Evolutionary conservation across 805 yeast species (phyloP), one percentile per base, ranked within the genome.

Genomic region (Metschnikowia santaceciliae): DNA sequence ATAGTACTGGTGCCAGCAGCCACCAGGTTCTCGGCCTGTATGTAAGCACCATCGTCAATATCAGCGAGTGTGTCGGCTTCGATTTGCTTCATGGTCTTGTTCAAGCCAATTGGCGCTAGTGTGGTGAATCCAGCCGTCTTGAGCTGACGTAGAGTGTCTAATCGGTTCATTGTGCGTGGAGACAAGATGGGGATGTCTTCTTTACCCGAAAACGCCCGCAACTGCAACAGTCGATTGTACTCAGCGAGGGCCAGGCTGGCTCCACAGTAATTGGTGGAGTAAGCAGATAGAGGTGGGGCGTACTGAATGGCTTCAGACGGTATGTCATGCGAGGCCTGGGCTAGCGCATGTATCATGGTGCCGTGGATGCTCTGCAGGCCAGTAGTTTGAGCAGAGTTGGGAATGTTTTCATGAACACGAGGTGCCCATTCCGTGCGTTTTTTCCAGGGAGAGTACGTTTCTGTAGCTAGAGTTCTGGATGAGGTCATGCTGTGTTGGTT

Each of bases 251-350:
- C 51, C n/a, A 44, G 48, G 26, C 49, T 51, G 47, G 56, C 62
- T 19, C 61, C 68, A 30, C 58, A 62, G 50, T 69, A 65, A 19
- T 76, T 79, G 3, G 83, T 72, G 0, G 82, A 73, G 57, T 80
- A 81, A 2, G 83, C 80, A 17, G 79, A 74, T 20, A 81, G 61
- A 7, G 85, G 82, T 2, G 84, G 84, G 1, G 81, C 81, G 53
- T 64, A 71, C 35, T 54, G 57, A 22, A 51, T 38, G 26, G 59
- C 57, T 23, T 54, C 59, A 10, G 53, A 38, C 4, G 55, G 59
- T 4, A 50, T 42, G 10, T 54, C 54, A 8, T 46, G 53, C 11
- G 57, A 47, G 5, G 47, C 39, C 19, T 54, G 57, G 32, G 59
- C 51, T 11, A 51, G 38, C 11, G 47, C 42, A 35, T 54, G 57